Evolutionary conservation across 768 basidiomycete genomes (phyloP), one percentile per base, ranked within the genome.

Genomic region (Pisolithus microcarpus): DNA sequence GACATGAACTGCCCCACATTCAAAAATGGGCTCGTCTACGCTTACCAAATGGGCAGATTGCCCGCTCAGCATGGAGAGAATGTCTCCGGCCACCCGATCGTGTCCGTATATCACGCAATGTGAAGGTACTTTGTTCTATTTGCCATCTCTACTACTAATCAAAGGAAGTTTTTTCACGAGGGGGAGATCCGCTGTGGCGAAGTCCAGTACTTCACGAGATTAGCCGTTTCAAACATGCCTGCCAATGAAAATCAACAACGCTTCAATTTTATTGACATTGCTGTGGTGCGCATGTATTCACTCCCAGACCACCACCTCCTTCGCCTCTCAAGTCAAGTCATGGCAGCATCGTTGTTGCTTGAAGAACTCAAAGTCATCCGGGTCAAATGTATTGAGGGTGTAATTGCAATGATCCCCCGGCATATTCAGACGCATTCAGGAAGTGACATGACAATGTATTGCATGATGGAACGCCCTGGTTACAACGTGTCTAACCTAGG

Each of bases 11-110:
- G 10, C 43, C 36, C 3, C 18, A 24, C 24, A 44, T 51, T 23
- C 38, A 45, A 16, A 2, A 39, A 24, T 72, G 72, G 72, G 67
- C 69, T 11, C 59, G 69, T 3, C 42, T 74, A 0, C 59, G 48
- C 9, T 58, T 74, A 28, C 67, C 69, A 18, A 74, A 70, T 61
- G 69, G 69, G 0, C 72, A 74, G 53, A 58, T 69, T 49, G 68
- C 62, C 9, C 57, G 64, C 2, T 70, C 66, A 16, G 28, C 52
- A 1, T 72, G 61, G 63, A 66, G 62, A 38, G 72, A 74, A 43
- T 9, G 16, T 10, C 6, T 31, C 11, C 51, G 54, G 19, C 31
- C 45, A 3, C 52, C 45, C 3, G 45, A 63, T 34, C 56, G 65
- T 11, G 24, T 64, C 8, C 51, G 66, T 8, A 65, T 60, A 4